Base-by-base conservation (phyloP, 768 basidiomycete species). In the Steccherinum ochraceum region DNA sequence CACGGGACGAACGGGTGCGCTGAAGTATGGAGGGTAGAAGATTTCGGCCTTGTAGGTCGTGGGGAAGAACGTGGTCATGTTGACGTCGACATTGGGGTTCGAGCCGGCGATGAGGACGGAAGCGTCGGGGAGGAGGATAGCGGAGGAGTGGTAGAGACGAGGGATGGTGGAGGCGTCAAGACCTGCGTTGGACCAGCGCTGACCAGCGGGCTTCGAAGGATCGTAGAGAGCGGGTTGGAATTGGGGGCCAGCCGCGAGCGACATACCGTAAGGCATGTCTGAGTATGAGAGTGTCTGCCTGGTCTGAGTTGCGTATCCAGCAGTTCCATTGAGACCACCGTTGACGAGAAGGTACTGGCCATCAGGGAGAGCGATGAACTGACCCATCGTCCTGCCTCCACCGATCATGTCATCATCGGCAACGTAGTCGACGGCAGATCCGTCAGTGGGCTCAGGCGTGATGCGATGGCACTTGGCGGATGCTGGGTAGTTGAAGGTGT, bases 11-110 rank as follows among this genome's bases (percentile, higher is more conserved):
- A 72, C 72, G 43, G 68, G 61, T 11, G 85, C 77, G 39, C 78
- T 72, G 72, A 86, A 97, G 71, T 95, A 99, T 11, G 82, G 75
- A 0, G 95, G 95, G 71, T 93, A 97, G 74, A 93, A 99, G 35
- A 84, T 77, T 64, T 94, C 93, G 1, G 86, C 84, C 25, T 80
- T 72, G 61, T 93, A 94, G 21, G 83, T 80, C 2, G 92, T 92
- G 1, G 86, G 84, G 73, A 74, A 92, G 30, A 73, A 30, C 7
- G 78, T 76, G 18, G 70, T 65, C 27, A 71, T 53, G 59, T 86
- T 84, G 54, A 86, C 84, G 59, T 97, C 93, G 27, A 87, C 74
- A 61, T 93, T 94, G 1, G 94, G 93, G 70, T 97, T 97, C 24
- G 89, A 92, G 5, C 95, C 95, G 24, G 89, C 91, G 56, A 94